A percentile compares a stretch with the other conserved stretches of the same genome.
These are phyloP conservation scores for Ichthyophthirius multifiliis DNA, from an alignment of 169 alveolate genomes.

Conservation along the genomic window DNA sequence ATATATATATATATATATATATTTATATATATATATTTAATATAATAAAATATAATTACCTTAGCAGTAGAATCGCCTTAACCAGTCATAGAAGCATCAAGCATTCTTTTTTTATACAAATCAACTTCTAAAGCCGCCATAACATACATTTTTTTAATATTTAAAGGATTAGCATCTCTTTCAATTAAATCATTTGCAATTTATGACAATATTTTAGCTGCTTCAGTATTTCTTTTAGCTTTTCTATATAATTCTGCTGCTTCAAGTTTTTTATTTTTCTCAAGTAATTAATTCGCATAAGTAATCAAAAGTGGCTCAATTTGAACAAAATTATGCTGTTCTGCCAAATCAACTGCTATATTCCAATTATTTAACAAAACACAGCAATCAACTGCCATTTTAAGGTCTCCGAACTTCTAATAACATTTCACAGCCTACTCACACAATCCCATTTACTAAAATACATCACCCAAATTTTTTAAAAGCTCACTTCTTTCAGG, in stretches of 20 bases:
- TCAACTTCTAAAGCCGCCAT: conserved; percentile 92
- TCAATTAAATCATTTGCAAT: conserved; percentile 75
- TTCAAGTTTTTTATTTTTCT: conserved; percentile 77
- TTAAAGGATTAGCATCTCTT: conserved; percentile 77
- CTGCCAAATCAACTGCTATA: conserved; percentile 90
- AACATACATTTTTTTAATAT: conserved; percentile 85
- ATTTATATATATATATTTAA: background rate
- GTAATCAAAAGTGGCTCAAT: conserved; percentile 86
- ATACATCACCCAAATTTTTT: conserved; percentile 76
- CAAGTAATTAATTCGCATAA: conserved; percentile 78
- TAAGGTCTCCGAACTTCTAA: conserved; percentile 81
- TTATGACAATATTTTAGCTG: conserved; percentile 78
- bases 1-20: background rate
- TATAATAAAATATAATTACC: conserved; percentile 26
- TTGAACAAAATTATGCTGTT: conserved; percentile 83
- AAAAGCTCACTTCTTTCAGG: conserved; percentile 80
- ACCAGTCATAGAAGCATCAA: conserved; percentile 84
- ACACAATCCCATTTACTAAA: conserved; percentile 86
- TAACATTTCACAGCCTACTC: conserved; percentile 88
- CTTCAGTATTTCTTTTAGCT: conserved; percentile 89
- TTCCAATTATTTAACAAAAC: conserved; percentile 90
- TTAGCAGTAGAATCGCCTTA: conserved; percentile 60
- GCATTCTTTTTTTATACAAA: conserved; percentile 78
- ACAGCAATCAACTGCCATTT: conserved; percentile 90
- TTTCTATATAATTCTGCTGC: conserved; percentile 89